Conservation (phyloP, 2,329 filamentous ascomycete genomes). For the Penicillium sp. region DNA sequence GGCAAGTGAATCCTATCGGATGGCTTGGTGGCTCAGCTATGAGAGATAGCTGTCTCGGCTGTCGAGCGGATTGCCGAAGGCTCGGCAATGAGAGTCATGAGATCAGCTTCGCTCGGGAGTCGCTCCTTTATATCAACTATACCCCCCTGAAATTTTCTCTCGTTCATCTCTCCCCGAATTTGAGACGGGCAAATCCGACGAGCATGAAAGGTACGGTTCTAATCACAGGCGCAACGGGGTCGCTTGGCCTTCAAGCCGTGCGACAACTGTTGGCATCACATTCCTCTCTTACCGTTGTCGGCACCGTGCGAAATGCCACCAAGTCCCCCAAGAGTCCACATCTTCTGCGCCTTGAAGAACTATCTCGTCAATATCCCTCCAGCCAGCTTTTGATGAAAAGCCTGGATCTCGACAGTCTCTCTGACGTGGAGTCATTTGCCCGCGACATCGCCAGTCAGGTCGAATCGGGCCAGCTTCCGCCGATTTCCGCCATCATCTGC, state of each 20-base stretch:
- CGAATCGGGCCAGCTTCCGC: conserved; percentile 2
- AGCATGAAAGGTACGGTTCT: conserved; percentile 6
- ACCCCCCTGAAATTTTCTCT: too few species aligned
- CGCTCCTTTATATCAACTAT: too few species aligned
- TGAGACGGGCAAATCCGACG: too few species aligned
- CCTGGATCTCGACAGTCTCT: conserved; percentile 1
- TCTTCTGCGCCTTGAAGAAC: not conserved
- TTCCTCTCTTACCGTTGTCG: conserved; percentile 1
- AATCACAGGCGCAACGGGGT: conserved; percentile 12
- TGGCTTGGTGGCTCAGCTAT: too few species aligned
- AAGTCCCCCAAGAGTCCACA: not conserved
- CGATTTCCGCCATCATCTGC: conserved; percentile 10
- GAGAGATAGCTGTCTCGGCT: too few species aligned
- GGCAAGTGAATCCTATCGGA: too few species aligned
- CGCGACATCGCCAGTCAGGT: conserved; percentile 1
- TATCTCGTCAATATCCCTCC: not conserved
- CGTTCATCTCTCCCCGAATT: too few species aligned
- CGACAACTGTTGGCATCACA: conserved; percentile 7
- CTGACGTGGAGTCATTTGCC: conserved; percentile 5
- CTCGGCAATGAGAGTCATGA: too few species aligned
- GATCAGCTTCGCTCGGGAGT: too few species aligned
- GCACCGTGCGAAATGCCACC: conserved; percentile 4
- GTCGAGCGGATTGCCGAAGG: too few species aligned
- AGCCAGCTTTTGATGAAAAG: conserved; percentile 5
- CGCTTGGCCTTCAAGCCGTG: conserved; percentile 5